Conservation (phyloP, 257 asterid genomes). For the Cynanchum wilfordii region DNA sequence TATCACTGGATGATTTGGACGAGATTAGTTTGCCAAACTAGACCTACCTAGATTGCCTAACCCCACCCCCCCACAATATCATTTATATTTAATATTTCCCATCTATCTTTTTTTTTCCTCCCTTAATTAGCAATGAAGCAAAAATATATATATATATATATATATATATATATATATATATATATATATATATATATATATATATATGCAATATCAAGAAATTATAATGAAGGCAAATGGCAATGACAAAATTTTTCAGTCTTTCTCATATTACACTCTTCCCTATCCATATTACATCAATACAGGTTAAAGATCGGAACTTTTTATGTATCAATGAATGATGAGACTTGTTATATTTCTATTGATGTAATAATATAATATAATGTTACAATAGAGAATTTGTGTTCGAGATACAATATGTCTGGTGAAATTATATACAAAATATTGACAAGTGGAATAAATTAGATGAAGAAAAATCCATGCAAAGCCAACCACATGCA, state of each 20-base stretch:
- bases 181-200: too few species aligned
- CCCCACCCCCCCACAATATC: not conserved
- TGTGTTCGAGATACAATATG: slow-evolving; percentile 7
- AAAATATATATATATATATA: too few species aligned
- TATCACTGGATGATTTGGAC: slow-evolving; percentile 82
- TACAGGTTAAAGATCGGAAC: too few species aligned
- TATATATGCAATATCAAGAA: slow-evolving; percentile 11
- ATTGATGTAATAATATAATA: too few species aligned
- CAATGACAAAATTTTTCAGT: not conserved
- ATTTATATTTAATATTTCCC: slow-evolving; percentile 12
- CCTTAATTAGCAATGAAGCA: slow-evolving; percentile 1
- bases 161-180: too few species aligned
- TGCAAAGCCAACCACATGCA: slow-evolving; percentile 32
- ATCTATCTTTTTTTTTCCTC: not conserved
- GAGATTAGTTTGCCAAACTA: slow-evolving; percentile 73
- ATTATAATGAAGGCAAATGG: slow-evolving; percentile 6
- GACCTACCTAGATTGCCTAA: slow-evolving; percentile 24
- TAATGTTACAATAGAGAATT: too few species aligned
- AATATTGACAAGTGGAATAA: slow-evolving; percentile 32
- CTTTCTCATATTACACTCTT: too few species aligned
- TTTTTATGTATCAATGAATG: too few species aligned
- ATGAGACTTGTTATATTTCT: too few species aligned
- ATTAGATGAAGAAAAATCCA: slow-evolving; percentile 17
- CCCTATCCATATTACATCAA: too few species aligned
- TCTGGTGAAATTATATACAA: slow-evolving; percentile 10